Evolutionary conservation across 2,329 filamentous ascomycete species (phyloP), one percentile per base, ranked within the genome.

Genomic region (Beauveria varroae): DNA sequence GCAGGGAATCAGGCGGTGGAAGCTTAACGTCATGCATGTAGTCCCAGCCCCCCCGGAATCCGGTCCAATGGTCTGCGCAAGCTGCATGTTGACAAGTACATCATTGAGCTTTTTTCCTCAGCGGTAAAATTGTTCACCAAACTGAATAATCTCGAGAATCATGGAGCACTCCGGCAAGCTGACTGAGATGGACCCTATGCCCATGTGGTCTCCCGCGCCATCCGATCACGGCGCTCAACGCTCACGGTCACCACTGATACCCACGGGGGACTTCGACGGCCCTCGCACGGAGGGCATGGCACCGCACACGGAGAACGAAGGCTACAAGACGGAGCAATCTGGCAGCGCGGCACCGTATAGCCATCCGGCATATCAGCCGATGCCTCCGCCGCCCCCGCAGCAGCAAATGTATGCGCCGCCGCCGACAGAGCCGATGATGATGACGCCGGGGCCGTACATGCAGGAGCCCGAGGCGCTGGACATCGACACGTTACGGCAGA

Each of bases 401-500:
- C 67, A 68, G 52, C 67, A 64, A 44, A 61, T 66, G 55, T 57
- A 49, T 41, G 55, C 55, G 14, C 55, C 55, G 26, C 46, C 56
- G 30, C 56, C 56, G 44, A 18, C 54, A 5, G 54, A 28, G 4
- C n/a, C 53, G 20, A 26, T 28, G 41, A 16, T 26, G 37, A 44
- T 30, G 53, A 22, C 40, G 3, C 40, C 53, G 4, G 40, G 16
- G 1, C 28, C 56, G 6, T 43, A 43, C 14, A 37, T 30, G 34
- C 56, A 59, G 34, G 30, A 49, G 46, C 37, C 22, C 22, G 56
- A 51, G 20, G 18, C 66, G 9, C 65, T 67, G 26, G 69, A 74
- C n/a, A 64, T 76, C 6, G 67, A 68, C 34, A 63, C 72, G 8
- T 66, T 75, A 57, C 71, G 68, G 63, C 68, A 68, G 4, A 75